These are phyloP conservation scores for Crassisporium funariophilum DNA, from an alignment of 768 basidiomycete species.

Conservation along the genomic window DNA sequence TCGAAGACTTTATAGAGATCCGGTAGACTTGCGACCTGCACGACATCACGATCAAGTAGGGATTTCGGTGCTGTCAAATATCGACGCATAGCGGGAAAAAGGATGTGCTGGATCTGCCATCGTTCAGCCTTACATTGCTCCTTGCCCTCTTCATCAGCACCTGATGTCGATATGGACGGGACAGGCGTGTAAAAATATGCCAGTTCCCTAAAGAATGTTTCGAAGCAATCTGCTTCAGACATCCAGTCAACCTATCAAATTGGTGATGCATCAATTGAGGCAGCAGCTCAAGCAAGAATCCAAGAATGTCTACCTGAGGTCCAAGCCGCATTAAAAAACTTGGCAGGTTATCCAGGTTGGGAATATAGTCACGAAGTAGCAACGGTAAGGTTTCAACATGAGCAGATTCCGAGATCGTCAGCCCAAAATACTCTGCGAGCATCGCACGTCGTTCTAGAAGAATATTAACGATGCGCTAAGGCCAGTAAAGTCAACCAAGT, in stretches of 20 bases:
- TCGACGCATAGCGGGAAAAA: conserved; percentile 85
- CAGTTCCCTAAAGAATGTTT: conserved; percentile 82
- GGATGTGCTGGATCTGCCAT: conserved; percentile 90
- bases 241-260: conserved; percentile 81
- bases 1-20: conserved; percentile 96
- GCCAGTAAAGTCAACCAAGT: background rate
- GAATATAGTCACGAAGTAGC: conserved; percentile 84
- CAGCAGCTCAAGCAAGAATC: background rate
- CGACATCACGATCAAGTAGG: conserved; percentile 71
- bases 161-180: conserved; percentile 29
- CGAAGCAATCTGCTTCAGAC: conserved; percentile 83
- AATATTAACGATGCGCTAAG: conserved; percentile 64
- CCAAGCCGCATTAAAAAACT: conserved; percentile 89
- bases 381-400: conserved; percentile 78
- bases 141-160: conserved; percentile 32
- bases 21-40: conserved; percentile 87
- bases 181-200: conserved; percentile 89
- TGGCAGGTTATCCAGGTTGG: conserved; percentile 89
- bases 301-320: conserved; percentile 62
- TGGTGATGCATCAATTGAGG: conserved; percentile 1
- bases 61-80: conserved; percentile 72
- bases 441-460: conserved; percentile 71
- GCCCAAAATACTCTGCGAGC: conserved; percentile 90
- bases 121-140: conserved; percentile 58
- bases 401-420: conserved; percentile 69